Evolutionary conservation across 306 rosid genomes (phyloP).

Genomic region (Ceratonia siliqua): DNA sequence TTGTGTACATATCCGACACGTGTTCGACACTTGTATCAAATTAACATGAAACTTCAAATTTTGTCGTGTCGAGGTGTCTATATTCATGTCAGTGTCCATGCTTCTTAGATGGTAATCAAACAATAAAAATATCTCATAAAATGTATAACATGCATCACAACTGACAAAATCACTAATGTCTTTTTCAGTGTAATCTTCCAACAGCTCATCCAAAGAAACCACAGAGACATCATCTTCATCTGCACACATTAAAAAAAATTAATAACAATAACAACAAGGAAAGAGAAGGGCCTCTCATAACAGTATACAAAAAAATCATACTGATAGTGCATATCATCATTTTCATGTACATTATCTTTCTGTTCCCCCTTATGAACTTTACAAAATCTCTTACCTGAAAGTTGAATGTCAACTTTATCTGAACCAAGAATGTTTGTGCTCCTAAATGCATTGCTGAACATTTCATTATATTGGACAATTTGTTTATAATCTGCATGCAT

Average conservation of each 20-base stretch:
- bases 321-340: not conserved
- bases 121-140: slow-evolving; percentile 12
- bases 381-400: slow-evolving; percentile 57
- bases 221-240: slow-evolving; percentile 71
- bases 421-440: slow-evolving; percentile 46
- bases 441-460: slow-evolving; percentile 48
- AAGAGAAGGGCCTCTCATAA: slow-evolving; percentile 8
- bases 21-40: too few relatives aligned
- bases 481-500: slow-evolving; percentile 57
- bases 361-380: not conserved
- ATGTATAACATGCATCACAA: slow-evolving; percentile 30
- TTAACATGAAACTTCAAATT: too few relatives aligned
- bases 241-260: slow-evolving; percentile 41
- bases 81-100: too few relatives aligned
- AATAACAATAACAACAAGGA: slow-evolving; percentile 1
- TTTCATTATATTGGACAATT: slow-evolving; percentile 46
- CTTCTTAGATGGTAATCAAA: slow-evolving; percentile 19
- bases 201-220: slow-evolving; percentile 69
- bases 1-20: too few relatives aligned
- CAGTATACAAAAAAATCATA: not conserved
- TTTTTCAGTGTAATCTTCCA: slow-evolving; percentile 51
- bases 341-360: slow-evolving; percentile 5
- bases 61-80: too few relatives aligned
- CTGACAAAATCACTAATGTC: slow-evolving; percentile 77
- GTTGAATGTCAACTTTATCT: slow-evolving; percentile 66